These are phyloP conservation scores for Biscogniauxia marginata DNA, from an alignment of 2,329 filamentous ascomycete genomes.

Conservation along the genomic window DNA sequence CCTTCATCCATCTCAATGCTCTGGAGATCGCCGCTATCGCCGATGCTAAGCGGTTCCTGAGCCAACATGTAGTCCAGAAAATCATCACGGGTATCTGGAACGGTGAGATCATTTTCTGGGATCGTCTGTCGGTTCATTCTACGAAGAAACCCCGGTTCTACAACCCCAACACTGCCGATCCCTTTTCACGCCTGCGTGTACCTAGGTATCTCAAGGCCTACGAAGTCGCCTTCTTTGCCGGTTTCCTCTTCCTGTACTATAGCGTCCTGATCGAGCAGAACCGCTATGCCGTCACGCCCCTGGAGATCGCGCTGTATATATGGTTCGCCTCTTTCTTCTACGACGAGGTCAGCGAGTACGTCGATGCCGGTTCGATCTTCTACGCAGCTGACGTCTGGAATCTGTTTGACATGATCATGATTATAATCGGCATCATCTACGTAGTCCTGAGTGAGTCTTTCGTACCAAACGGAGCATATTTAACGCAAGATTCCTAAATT, in stretches of 20 bases:
- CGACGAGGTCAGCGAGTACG: constrained; percentile 81
- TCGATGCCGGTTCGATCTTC: constrained; percentile 82
- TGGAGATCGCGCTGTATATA: constrained; percentile 74
- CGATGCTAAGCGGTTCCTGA: constrained; percentile 70
- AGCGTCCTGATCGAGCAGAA: constrained; percentile 76
- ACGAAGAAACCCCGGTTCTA: constrained; percentile 67
- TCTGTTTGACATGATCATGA: constrained; percentile 70
- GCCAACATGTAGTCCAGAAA: constrained; percentile 67
- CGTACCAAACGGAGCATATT: neutral
- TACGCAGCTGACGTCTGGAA: constrained; percentile 85
- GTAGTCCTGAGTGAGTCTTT: constrained; percentile 63
- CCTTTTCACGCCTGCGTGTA: constrained; percentile 68
- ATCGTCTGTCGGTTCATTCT: constrained; percentile 60
- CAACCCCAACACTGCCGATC: constrained; percentile 57
- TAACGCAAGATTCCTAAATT: neutral
- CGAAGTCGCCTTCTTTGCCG: constrained; percentile 68
- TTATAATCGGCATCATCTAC: constrained; percentile 69
- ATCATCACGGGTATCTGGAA: constrained; percentile 72
- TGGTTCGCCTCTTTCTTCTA: constrained; percentile 89
- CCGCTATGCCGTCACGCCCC: constrained; percentile 60
- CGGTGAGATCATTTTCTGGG: constrained; percentile 75
- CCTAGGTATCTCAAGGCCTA: constrained; percentile 72
- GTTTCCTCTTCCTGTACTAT: constrained; percentile 78
- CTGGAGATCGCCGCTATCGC: constrained; percentile 73
- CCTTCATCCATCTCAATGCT: constrained; percentile 79